Evolutionary conservation across 495 filamentous ascomycete species (phyloP).

Genomic region (Staphylotrichum longicolle): DNA sequence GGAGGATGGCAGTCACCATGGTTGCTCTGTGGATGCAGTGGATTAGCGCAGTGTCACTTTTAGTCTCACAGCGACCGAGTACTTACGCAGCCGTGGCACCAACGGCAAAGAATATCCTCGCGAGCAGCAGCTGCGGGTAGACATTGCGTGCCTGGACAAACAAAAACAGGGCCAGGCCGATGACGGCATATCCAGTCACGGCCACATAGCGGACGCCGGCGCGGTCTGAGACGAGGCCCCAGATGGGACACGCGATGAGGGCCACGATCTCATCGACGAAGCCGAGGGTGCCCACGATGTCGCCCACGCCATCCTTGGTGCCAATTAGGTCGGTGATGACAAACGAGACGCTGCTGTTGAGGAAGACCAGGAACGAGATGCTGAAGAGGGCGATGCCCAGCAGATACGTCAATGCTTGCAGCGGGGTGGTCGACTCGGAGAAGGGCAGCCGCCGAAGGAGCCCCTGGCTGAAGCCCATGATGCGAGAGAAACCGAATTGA

Average conservation of each 20-base stretch:
- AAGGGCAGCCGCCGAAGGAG: slow-evolving; percentile 54
- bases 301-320: slow-evolving; percentile 70
- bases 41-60: not conserved
- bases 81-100: slow-evolving; percentile 80
- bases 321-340: slow-evolving; percentile 90
- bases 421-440: slow-evolving; percentile 56
- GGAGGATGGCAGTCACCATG: slow-evolving; percentile 95
- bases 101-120: slow-evolving; percentile 80
- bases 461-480: slow-evolving; percentile 28
- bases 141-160: slow-evolving; percentile 85
- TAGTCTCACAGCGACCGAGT: not conserved
- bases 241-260: slow-evolving; percentile 82
- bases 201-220: slow-evolving; percentile 81
- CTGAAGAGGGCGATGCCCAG: slow-evolving; percentile 88
- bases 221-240: slow-evolving; percentile 89
- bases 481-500: not conserved
- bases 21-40: slow-evolving; percentile 55
- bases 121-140: slow-evolving; percentile 86
- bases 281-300: slow-evolving; percentile 89
- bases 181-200: slow-evolving; percentile 73
- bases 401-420: slow-evolving; percentile 82
- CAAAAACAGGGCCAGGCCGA: slow-evolving; percentile 70
- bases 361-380: slow-evolving; percentile 95
- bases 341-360: slow-evolving; percentile 91
- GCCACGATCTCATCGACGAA: slow-evolving; percentile 95